Conservation (phyloP, 495 filamentous ascomycete species). For the Podospora didyma region DNA sequence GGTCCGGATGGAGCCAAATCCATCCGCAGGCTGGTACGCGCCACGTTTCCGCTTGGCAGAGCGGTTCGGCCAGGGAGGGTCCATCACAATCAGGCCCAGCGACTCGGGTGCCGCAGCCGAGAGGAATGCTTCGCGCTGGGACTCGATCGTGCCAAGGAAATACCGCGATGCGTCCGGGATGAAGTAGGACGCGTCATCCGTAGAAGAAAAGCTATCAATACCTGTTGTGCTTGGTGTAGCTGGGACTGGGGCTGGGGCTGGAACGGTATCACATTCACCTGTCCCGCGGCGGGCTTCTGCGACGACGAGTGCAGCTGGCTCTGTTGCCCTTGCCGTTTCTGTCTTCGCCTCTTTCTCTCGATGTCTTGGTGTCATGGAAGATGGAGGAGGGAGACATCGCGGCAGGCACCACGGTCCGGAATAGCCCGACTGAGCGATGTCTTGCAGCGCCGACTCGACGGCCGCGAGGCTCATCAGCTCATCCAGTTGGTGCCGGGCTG, state of each 20-base stretch:
- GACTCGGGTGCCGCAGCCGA: slow-evolving; percentile 26
- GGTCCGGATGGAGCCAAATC: slow-evolving; percentile 29
- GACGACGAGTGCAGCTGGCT: too few species aligned
- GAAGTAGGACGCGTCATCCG: slow-evolving; percentile 3
- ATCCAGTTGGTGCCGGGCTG: slow-evolving; percentile 31
- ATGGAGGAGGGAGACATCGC: slow-evolving; percentile 18
- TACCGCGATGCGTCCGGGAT: slow-evolving; percentile 31
- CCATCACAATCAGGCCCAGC: slow-evolving; percentile 80
- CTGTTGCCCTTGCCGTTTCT: too few species aligned
- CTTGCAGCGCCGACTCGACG: slow-evolving; percentile 37
- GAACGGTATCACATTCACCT: too few species aligned
- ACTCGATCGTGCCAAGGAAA: slow-evolving; percentile 39
- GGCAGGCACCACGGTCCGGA: slow-evolving; percentile 45
- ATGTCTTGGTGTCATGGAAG: not conserved
- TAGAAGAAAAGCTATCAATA: not conserved
- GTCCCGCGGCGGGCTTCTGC: too few species aligned
- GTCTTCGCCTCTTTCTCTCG: too few species aligned
- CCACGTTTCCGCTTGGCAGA: slow-evolving; percentile 65
- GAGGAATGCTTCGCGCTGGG: slow-evolving; percentile 27
- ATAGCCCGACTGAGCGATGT: slow-evolving; percentile 23
- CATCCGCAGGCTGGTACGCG: slow-evolving; percentile 53
- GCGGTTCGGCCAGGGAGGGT: slow-evolving; percentile 93
- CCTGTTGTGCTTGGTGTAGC: too few species aligned
- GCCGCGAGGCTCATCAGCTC: slow-evolving; percentile 43
- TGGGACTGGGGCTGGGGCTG: too few species aligned